A percentile compares a stretch with the other conserved stretches of the same genome.
Evolutionary conservation across 2,329 filamentous ascomycete genomes (phyloP).

Genomic region (Talaromyces rugulosus): DNA sequence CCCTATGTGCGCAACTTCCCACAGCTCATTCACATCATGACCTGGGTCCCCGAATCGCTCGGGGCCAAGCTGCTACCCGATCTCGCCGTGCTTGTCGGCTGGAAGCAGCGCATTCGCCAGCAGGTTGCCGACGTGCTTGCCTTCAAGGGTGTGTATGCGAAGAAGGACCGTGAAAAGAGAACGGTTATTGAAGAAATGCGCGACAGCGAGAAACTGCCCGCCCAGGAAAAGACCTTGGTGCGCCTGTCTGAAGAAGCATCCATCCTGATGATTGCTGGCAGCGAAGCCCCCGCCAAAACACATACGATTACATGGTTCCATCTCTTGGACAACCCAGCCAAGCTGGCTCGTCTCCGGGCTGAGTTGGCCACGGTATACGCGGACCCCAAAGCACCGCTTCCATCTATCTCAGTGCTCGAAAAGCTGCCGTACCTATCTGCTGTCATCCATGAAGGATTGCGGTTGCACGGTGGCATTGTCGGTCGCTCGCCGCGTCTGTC

Average conservation of each 20-base stretch:
- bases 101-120: not conserved
- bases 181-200: not conserved
- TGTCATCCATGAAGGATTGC: not conserved
- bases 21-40: not conserved
- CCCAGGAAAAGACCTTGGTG: not conserved
- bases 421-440: not conserved
- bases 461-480: constrained; percentile 13
- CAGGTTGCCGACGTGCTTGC: not conserved
- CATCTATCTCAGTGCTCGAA: not conserved
- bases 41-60: not conserved
- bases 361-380: not conserved
- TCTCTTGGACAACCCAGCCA: not conserved
- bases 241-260: not conserved
- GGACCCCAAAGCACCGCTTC: not conserved
- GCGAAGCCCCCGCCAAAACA: not conserved
- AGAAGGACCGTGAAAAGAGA: not conserved
- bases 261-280: not conserved
- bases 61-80: not conserved
- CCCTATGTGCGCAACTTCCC: not conserved
- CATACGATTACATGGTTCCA: not conserved
- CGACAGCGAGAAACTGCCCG: not conserved
- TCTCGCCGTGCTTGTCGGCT: not conserved
- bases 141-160: not conserved
- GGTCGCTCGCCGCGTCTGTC: constrained; percentile 14
- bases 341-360: not conserved